These are phyloP conservation scores for Sarocladium oryzae DNA, from an alignment of 2,329 filamentous ascomycete genomes.

Conservation along the genomic window DNA sequence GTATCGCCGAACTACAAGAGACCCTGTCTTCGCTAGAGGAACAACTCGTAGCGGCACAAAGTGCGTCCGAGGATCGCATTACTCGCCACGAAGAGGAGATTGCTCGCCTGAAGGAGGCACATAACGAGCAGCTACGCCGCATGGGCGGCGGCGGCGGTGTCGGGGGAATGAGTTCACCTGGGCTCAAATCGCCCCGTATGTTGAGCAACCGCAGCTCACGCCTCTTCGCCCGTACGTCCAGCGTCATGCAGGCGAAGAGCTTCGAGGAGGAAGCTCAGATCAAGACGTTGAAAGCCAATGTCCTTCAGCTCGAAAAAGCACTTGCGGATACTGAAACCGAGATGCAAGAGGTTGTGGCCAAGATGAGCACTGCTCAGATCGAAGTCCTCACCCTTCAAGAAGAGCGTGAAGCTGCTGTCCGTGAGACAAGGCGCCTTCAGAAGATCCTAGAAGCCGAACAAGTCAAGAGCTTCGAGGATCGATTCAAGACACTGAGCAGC, in stretches of 20 bases:
- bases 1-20: constrained; percentile 78
- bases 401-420: constrained; percentile 66
- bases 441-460: constrained; percentile 58
- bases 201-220: constrained; percentile 27
- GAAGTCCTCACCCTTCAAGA: constrained; percentile 75
- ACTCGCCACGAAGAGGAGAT: constrained; percentile 83
- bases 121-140: constrained; percentile 70
- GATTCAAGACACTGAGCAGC: constrained; percentile 27
- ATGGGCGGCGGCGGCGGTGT: constrained; percentile 45
- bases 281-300: constrained; percentile 67
- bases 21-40: constrained; percentile 80
- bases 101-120: constrained; percentile 64
- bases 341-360: constrained; percentile 74
- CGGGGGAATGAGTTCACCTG: constrained; percentile 26
- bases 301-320: constrained; percentile 79
- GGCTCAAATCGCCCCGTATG: constrained; percentile 24
- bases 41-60: constrained; percentile 73
- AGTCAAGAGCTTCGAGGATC: constrained; percentile 40
- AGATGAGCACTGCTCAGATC: constrained; percentile 77
- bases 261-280: constrained; percentile 70
- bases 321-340: constrained; percentile 54
- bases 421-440: constrained; percentile 64
- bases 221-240: constrained; percentile 30
- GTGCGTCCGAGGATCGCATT: constrained; percentile 78
- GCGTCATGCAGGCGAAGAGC: constrained; percentile 54